Conservation (phyloP, 2,329 filamentous ascomycete genomes). For the Colletotrichum echinochloae region DNA sequence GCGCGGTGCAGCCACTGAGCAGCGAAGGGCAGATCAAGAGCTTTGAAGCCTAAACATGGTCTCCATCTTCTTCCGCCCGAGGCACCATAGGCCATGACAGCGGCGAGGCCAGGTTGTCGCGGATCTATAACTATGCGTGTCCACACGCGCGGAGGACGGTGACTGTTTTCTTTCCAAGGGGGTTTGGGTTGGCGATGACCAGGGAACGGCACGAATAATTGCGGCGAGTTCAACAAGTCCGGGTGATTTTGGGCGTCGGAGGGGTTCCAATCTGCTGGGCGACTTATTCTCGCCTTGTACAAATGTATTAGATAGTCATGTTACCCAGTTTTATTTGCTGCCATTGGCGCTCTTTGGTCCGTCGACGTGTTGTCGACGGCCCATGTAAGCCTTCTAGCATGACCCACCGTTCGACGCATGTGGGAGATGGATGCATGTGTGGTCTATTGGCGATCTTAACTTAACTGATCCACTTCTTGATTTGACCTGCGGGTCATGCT, state of each 20-base stretch:
- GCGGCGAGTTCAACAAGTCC: slow-evolving; percentile 27
- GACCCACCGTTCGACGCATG: not conserved
- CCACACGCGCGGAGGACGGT: not conserved
- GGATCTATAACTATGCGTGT: not conserved
- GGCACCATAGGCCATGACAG: not conserved
- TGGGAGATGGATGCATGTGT: too few relatives aligned
- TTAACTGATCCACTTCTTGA: not conserved
- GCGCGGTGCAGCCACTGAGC: slow-evolving; percentile 66
- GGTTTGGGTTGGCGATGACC: slow-evolving; percentile 29
- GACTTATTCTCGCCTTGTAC: slow-evolving; percentile 19
- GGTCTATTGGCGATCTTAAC: not conserved
- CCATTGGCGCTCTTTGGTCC: not conserved
- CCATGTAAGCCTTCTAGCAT: not conserved
- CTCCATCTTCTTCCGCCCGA: not conserved
- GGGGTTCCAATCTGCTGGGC: slow-evolving; percentile 27
- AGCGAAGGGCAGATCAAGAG: slow-evolving; percentile 68
- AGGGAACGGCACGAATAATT: slow-evolving; percentile 37
- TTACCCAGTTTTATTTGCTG: slow-evolving; percentile 4
- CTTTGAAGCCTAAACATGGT: slow-evolving; percentile 61
- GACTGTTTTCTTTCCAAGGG: slow-evolving; percentile 16
- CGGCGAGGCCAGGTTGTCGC: not conserved
- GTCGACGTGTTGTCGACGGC: not conserved
- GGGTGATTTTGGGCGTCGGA: slow-evolving; percentile 30
- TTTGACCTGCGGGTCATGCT: not conserved
- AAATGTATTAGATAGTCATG: slow-evolving; percentile 32